Conservation (phyloP, 2,329 filamentous ascomycete species). For the Basipetospora sp. region DNA sequence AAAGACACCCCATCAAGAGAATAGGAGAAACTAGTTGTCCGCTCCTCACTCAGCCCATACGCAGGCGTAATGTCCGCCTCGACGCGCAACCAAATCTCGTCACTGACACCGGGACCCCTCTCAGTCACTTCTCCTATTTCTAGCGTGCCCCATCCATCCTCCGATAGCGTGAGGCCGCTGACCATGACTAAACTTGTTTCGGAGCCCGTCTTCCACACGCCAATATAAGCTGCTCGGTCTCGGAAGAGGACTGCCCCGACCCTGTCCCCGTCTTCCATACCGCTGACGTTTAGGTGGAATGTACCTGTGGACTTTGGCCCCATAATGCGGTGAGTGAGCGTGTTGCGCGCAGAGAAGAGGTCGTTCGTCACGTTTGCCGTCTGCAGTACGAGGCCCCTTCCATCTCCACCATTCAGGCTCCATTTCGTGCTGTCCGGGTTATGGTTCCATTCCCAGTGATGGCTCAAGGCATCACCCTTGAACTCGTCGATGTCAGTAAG, state of each 20-base stretch:
- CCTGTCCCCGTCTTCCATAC: constrained; percentile 35
- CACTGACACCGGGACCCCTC: constrained; percentile 2
- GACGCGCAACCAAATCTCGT: constrained; percentile 12
- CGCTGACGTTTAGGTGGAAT: constrained; percentile 30
- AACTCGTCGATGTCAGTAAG: constrained; percentile 28
- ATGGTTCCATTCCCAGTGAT: constrained; percentile 46
- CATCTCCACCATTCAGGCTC: constrained; percentile 19
- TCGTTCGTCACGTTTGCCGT: constrained; percentile 37
- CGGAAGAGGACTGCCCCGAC: constrained; percentile 36
- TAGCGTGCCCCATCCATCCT: constrained; percentile 17
- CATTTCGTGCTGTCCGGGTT: constrained; percentile 38
- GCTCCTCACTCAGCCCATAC: constrained; percentile 3
- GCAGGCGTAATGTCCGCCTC: constrained; percentile 12
- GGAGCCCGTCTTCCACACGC: constrained; percentile 24
- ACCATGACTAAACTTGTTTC: constrained; percentile 17
- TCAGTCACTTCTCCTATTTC: constrained; percentile 16
- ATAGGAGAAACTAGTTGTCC: constrained; percentile 18
- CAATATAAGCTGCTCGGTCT: constrained; percentile 37
- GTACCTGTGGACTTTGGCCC: constrained; percentile 32
- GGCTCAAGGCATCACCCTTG: constrained; percentile 12
- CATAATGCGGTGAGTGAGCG: constrained; percentile 29
- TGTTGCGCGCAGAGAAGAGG: constrained; percentile 30
- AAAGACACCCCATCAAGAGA: constrained; percentile 28
- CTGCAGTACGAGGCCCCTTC: constrained; percentile 22
- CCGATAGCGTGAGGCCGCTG: constrained; percentile 15